Evolutionary conservation across 2,329 filamentous ascomycete species (phyloP).

Genomic region (Ophiocordyceps camponoti-saundersi): DNA sequence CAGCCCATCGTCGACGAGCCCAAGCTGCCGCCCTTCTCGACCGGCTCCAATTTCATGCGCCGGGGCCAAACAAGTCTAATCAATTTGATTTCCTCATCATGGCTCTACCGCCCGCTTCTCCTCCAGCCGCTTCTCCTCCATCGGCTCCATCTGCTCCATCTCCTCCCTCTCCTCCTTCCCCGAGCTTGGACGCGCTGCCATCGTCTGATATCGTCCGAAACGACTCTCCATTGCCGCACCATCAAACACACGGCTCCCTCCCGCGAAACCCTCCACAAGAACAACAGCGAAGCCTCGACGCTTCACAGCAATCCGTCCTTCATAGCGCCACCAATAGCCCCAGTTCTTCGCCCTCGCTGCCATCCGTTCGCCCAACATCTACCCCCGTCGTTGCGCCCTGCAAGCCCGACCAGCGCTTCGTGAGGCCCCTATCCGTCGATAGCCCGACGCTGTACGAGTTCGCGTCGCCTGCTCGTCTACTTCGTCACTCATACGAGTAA

Average conservation of each 20-base stretch:
- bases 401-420: slow-evolving; percentile 34
- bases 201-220: slow-evolving; percentile 15
- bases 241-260: slow-evolving; percentile 5
- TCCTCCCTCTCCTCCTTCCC: background rate
- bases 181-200: background rate
- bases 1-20: background rate
- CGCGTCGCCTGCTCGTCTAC: slow-evolving; percentile 13
- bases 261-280: slow-evolving; percentile 5
- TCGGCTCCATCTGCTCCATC: background rate
- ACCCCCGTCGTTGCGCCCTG: slow-evolving; percentile 21
- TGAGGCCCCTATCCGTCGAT: slow-evolving; percentile 37
- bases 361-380: slow-evolving; percentile 3
- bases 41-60: background rate
- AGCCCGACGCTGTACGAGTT: slow-evolving; percentile 48
- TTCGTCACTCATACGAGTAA: slow-evolving; percentile 10
- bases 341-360: slow-evolving; percentile 4
- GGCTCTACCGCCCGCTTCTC: background rate
- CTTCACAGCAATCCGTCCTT: background rate
- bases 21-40: background rate
- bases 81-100: background rate
- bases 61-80: background rate
- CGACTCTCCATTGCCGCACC: slow-evolving; percentile 2
- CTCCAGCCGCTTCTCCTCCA: background rate
- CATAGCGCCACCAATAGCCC: background rate
- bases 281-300: background rate